phyloP scores from a whole-genome alignment of 192 early-diverging fungal species.

The Lobulomyces angularis region DNA sequence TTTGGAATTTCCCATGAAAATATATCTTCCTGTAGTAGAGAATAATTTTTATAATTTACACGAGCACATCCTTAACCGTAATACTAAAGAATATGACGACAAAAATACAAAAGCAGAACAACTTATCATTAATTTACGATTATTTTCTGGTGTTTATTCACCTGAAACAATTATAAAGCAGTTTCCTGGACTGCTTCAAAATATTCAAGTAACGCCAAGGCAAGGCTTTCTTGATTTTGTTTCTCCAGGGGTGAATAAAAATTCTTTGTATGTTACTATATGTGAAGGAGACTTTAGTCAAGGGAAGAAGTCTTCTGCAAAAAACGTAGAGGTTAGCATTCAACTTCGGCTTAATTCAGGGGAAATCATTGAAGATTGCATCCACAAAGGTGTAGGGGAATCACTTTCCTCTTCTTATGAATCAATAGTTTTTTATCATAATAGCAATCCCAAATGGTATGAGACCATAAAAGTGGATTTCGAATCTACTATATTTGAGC shows the following conservation, averaged over 20 bases:
- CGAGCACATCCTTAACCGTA: slow-evolving; percentile 40
- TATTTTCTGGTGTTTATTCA: slow-evolving; percentile 30
- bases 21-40: slow-evolving; percentile 37
- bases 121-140: no score
- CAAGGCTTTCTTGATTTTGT: slow-evolving; percentile 51
- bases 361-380: slow-evolving; percentile 34
- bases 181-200: slow-evolving; percentile 25
- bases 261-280: slow-evolving; percentile 49
- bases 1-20: slow-evolving; percentile 34
- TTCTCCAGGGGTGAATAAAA: slow-evolving; percentile 35
- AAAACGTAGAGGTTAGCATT: slow-evolving; percentile 48
- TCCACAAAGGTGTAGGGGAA: slow-evolving; percentile 30
- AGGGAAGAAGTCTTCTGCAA: slow-evolving; percentile 18
- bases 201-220: slow-evolving; percentile 30
- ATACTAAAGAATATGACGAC: slow-evolving; percentile 26
- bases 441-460: slow-evolving; percentile 41
- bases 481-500: slow-evolving; percentile 34
- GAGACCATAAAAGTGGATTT: slow-evolving; percentile 55
- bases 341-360: slow-evolving; percentile 46
- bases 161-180: slow-evolving; percentile 22
- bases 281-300: slow-evolving; percentile 41
- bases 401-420: slow-evolving; percentile 28
- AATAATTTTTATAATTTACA: slow-evolving; percentile 32
- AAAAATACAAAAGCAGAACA: no score
- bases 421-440: slow-evolving; percentile 49